Conservation (phyloP, 2,329 filamentous ascomycete genomes). For the Colletotrichum costaricense region DNA sequence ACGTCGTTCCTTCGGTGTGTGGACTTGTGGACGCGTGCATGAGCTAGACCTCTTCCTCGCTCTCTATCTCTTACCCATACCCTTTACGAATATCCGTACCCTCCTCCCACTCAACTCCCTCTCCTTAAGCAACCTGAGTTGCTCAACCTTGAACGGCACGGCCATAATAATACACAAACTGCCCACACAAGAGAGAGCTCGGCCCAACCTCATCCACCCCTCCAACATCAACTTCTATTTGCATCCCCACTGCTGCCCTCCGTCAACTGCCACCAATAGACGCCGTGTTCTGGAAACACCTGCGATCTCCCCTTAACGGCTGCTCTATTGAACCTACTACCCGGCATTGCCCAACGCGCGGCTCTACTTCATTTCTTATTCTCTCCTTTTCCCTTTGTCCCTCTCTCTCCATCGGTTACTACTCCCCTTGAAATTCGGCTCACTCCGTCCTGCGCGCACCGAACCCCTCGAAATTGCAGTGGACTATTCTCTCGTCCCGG, state of each 20-base stretch:
- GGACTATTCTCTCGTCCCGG: constrained; percentile 22
- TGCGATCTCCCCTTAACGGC: constrained; percentile 33
- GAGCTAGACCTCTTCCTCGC: constrained; percentile 21
- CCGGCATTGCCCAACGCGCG: constrained; percentile 16
- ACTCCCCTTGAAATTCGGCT: not conserved
- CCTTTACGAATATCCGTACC: not conserved
- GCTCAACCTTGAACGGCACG: not conserved
- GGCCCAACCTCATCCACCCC: not conserved
- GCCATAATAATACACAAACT: not conserved
- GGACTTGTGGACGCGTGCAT: constrained; percentile 20
- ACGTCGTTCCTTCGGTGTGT: not conserved
- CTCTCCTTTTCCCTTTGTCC: not conserved
- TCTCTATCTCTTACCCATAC: constrained; percentile 10
- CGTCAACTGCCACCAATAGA: constrained; percentile 32
- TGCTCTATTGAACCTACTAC: constrained; percentile 6
- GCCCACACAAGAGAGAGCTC: not conserved
- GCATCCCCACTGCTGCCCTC: not conserved
- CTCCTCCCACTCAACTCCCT: not conserved
- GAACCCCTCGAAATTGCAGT: constrained; percentile 32
- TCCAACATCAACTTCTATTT: constrained; percentile 2
- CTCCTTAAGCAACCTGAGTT: constrained; percentile 16
- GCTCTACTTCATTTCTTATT: constrained; percentile 12
- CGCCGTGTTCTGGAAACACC: constrained; percentile 36
- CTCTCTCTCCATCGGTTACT: not conserved
- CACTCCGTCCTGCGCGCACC: not conserved